Base-by-base conservation (phyloP, 2,329 filamentous ascomycete species). In the Sordariomycetes sp. region DNA sequence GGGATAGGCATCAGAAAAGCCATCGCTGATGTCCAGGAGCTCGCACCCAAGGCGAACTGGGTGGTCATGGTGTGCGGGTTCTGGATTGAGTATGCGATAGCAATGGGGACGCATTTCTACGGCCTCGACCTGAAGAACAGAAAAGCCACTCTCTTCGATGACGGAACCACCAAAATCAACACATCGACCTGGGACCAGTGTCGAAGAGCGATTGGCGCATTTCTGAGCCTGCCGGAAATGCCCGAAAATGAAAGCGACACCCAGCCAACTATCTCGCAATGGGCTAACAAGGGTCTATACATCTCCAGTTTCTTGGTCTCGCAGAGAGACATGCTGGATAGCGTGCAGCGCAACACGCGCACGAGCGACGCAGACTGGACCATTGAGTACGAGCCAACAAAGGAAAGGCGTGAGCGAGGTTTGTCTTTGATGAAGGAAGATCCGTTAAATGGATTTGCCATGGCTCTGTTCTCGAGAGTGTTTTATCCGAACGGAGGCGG, bases 291-390 rank as follows among this genome's bases (percentile, higher is more conserved):
- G 32, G 41, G 46, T 1, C 46, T 79, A 2, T 72, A 65, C 43
- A 43, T 79, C 9, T 63, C 59, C 7, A 77, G 70, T 39, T 83
- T 81, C 55, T 50, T 57, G 9, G 43, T 77, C 39, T 73, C 55
- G 38, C 80, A 85, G 51, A 63, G 64, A 9, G 78, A 84, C 8
- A 82, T 84, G 60, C 64, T 84, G 35, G 67, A 70, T 25, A 68
- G 66, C n/a, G 53, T 79, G 10, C 64, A 77, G 45, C 67, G 70
- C 0, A 76, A 77, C 4, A 70, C 71, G 0, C 67, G 67, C 0
- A 74, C 69, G 0, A 68, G 56, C 2, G 70, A 78, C 25, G 54
- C 51, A 0, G 78, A 82, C 45, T 85, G 79, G 79, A 63, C 48
- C 3, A 64, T 84, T 36, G 58, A 47, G 2, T 53, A 64, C 8